Percentiles rank a stretch among this genome's conserved stretches.
Evolutionary conservation across 1,139 yeast species (phyloP).

Genomic region (Tardiomyces digboiensis): DNA sequence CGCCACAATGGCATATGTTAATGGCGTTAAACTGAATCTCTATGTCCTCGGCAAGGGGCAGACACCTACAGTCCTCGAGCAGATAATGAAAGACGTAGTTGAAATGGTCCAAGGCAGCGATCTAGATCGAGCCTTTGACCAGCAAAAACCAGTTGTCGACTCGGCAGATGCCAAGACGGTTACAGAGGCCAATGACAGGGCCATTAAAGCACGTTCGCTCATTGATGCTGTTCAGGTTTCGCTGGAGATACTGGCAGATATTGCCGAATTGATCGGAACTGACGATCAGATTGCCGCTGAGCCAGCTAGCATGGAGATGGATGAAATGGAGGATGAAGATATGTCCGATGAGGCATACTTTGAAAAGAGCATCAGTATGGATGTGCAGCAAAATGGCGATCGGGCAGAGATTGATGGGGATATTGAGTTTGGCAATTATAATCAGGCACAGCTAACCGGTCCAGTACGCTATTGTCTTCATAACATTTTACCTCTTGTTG

Average conservation of each 20-base stretch:
- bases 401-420: constrained; percentile 8
- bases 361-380: not conserved
- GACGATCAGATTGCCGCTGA: constrained; percentile 6
- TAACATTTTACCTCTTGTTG: constrained; percentile 8
- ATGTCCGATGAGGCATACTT: constrained; percentile 2
- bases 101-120: constrained; percentile 22
- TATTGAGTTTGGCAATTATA: constrained; percentile 6
- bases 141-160: constrained; percentile 25
- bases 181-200: constrained; percentile 32
- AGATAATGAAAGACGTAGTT: constrained; percentile 12
- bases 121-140: constrained; percentile 30
- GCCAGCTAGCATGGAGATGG: constrained; percentile 9
- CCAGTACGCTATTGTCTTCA: constrained; percentile 8
- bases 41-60: constrained; percentile 18
- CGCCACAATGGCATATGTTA: not conserved
- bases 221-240: constrained; percentile 56
- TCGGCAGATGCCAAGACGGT: constrained; percentile 34
- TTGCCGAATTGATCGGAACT: constrained; percentile 47
- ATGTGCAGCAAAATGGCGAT: constrained; percentile 8
- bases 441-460: not conserved
- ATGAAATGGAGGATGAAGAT: constrained; percentile 7
- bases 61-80: constrained; percentile 4
- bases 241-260: constrained; percentile 65
- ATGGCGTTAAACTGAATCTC: constrained; percentile 14
- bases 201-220: constrained; percentile 40